Conservation (phyloP, 805 yeast species). For the Candida ulmi region DNA sequence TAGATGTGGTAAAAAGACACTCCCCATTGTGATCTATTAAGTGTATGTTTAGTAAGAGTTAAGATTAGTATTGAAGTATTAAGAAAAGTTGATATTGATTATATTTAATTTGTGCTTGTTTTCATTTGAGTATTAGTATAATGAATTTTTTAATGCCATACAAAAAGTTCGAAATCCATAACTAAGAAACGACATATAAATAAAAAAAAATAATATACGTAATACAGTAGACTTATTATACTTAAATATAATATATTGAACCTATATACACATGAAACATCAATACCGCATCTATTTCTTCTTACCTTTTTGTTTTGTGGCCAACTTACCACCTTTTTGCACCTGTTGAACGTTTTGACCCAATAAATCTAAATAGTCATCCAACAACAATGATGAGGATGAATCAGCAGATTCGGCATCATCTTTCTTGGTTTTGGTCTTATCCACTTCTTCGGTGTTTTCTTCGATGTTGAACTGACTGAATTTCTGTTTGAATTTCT, state of each 20-base stretch:
- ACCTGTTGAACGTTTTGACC: slow-evolving; percentile 52
- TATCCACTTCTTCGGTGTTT: slow-evolving; percentile 10
- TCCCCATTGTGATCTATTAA: neutral
- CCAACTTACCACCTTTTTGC: slow-evolving; percentile 49
- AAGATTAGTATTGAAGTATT: too few relatives aligned
- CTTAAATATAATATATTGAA: neutral
- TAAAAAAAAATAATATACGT: too few relatives aligned
- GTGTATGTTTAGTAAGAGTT: too few relatives aligned
- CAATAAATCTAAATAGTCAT: slow-evolving; percentile 54
- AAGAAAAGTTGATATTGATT: too few relatives aligned
- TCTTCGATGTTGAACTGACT: slow-evolving; percentile 41
- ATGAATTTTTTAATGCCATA: too few relatives aligned
- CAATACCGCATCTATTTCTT: slow-evolving; percentile 7
- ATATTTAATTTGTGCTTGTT: too few relatives aligned
- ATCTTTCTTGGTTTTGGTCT: slow-evolving; percentile 8
- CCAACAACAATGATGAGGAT: slow-evolving; percentile 25
- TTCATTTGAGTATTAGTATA: too few relatives aligned
- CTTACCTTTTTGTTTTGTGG: slow-evolving; percentile 40
- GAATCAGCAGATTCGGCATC: neutral
- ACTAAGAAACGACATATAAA: neutral
- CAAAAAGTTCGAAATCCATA: too few relatives aligned
- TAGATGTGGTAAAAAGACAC: slow-evolving; percentile 3
- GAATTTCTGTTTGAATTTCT: slow-evolving; percentile 66
- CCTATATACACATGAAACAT: neutral
- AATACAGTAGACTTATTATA: neutral